Conservation (phyloP, 169 alveolate genomes). For the Eimeria brunetti region DNA sequence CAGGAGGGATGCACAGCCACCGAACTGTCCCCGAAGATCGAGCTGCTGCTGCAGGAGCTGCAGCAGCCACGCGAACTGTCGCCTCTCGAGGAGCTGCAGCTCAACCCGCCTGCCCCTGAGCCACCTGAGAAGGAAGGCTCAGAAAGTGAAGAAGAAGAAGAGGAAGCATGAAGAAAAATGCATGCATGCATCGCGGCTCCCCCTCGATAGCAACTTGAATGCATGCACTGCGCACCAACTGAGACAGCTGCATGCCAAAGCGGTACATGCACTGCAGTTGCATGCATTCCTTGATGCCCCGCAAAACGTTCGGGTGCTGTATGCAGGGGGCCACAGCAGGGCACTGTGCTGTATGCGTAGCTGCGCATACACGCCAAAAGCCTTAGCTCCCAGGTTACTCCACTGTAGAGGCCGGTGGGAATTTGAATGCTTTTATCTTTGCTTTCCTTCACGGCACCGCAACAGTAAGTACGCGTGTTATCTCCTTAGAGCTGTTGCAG, state of each 20-base stretch:
- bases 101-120: constrained; percentile 37
- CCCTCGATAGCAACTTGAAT: not conserved
- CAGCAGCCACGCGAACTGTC: constrained; percentile 52
- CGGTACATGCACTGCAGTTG: not conserved
- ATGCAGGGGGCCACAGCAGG: not conserved
- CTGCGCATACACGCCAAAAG: not conserved
- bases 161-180: not conserved
- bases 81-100: constrained; percentile 68
- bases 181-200: not conserved
- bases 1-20: constrained; percentile 40
- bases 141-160: not conserved
- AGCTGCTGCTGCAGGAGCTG: constrained; percentile 57
- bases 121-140: constrained; percentile 18
- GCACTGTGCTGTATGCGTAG: not conserved
- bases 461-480: not conserved
- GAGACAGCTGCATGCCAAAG: not conserved
- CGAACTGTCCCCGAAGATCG: constrained; percentile 7
- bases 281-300: not conserved
- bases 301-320: not conserved
- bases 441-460: not conserved
- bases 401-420: not conserved
- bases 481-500: not conserved
- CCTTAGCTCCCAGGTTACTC: not conserved
- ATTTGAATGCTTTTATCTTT: not conserved
- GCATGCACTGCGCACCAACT: not conserved